These are phyloP conservation scores for Microcera coccophila DNA, from an alignment of 2,329 filamentous ascomycete species.

Conservation along the genomic window DNA sequence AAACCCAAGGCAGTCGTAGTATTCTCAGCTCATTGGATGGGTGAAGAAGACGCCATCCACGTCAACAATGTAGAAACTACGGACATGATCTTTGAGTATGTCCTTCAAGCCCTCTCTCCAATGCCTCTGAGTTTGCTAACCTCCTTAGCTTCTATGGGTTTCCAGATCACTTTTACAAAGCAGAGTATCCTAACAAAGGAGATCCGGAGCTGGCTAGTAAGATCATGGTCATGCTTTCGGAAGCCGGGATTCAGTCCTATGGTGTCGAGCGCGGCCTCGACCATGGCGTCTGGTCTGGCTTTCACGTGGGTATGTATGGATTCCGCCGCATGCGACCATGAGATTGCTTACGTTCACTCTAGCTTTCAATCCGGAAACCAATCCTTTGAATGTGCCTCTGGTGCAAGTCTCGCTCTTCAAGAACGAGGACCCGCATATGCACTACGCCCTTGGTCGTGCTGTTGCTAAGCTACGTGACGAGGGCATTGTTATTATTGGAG, in stretches of 20 bases:
- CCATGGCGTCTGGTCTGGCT: conserved; percentile 71
- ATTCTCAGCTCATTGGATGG: conserved; percentile 77
- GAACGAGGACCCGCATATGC: conserved; percentile 59
- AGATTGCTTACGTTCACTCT: conserved; percentile 4
- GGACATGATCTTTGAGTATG: conserved; percentile 65
- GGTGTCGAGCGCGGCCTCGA: conserved; percentile 63
- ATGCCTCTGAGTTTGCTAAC: conserved; percentile 14
- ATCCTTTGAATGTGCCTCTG: conserved; percentile 62
- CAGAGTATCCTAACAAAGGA: conserved; percentile 62
- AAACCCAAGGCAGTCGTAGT: conserved; percentile 70
- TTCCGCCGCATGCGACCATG: not conserved
- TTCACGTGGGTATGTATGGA: conserved; percentile 43
- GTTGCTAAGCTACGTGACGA: conserved; percentile 63
- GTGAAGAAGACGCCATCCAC: conserved; percentile 50
- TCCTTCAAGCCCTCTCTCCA: too few relatives aligned
- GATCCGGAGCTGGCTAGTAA: conserved; percentile 55
- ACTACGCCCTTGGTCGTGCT: conserved; percentile 65
- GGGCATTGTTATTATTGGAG: conserved; percentile 63
- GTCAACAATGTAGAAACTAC: conserved; percentile 63
- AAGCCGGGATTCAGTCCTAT: conserved; percentile 56
- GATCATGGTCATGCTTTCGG: conserved; percentile 52
- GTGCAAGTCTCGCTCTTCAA: conserved; percentile 70
- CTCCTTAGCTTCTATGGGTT: conserved; percentile 67
- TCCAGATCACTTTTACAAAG: conserved; percentile 64
- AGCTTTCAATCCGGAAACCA: conserved; percentile 58